Base-by-base conservation (phyloP, 176 grass and related monocot genomes). In the Rhynchospora breviuscula region DNA sequence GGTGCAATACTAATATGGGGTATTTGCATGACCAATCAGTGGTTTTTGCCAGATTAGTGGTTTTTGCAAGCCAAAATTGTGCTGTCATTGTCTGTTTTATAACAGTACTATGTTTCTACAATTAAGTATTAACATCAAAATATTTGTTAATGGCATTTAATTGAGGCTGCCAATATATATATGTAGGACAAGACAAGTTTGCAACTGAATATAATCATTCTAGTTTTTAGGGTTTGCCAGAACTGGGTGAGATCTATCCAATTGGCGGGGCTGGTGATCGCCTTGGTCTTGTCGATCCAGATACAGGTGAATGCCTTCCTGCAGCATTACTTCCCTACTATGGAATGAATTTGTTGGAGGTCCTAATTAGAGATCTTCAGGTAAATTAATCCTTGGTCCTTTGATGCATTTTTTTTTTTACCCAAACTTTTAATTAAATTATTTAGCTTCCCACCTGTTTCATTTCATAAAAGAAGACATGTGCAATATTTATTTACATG, bases 171-270 rank as follows among this genome's bases (percentile, higher is more conserved):
- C 2, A 29, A 78, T 31, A 57, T 78, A 78, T 78, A 47, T 71
- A 29, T 53, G 73, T 78, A 8, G 49, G 54, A 21, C 56, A 78
- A 80, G 80, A 40, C 33, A 68, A 12, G 11, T 81, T 40, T 80
- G 78, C 56, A 66, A 84, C 90, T 87, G 53, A 91, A 88, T 72
- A 84, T 85, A 62, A 63, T 72, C 21, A 84, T 89, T 80, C 59
- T 95, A 98, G 95, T 86, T 76, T 91, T 64, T 95, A 98, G 95
- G 95, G 95, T 86, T 91, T 98, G 88, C 92, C 92, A 91, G 88
- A 98, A 90, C 65, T 98, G 29, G 91, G 95, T 79, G 95, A 98
- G 89, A 98, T 98, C 83, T 98, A 98, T 88, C 95, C 95, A 6
- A 94, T 98, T 83, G 95, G 95, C 81, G 95, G 95, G 89, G 92